Base-by-base conservation (phyloP, 169 alveolate genomes). In the Cryptosporidium meleagridis region DNA sequence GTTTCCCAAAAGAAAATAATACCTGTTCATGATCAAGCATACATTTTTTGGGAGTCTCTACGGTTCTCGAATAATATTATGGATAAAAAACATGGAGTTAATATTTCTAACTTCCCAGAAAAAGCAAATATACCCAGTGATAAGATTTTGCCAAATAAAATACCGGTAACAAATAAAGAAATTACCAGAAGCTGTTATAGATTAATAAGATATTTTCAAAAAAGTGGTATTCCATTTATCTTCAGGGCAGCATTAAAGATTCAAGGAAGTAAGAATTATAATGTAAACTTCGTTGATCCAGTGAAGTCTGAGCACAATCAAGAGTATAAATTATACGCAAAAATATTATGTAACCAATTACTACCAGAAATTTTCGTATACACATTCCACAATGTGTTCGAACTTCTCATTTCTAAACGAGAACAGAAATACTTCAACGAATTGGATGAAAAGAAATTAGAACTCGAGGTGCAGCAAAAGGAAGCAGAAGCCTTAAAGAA, bases 1-100 rank as follows among this genome's bases (percentile, higher is more conserved):
- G 35, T 80, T 14, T 80, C 89, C n/a, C 89, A 80, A 80, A 80
- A 69, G 62, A 80, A 80, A 80, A 80, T 80, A 12, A 41, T 80
- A 16, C 69, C 80, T 39, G 21, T 61, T 9, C 10, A 26, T 9
- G 35, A 61, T 62, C 89, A 80, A 59, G 73, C 75, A 62, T 80
- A 62, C 26, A 23, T 80, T 21, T 80, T 80, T 65, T 80, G 89
- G 89, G 75, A 80, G 31, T 62, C 89, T 9, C 7, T 80, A 14
- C 62, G 58, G 44, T 31, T 48, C 18, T 62, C 89, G 16, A 80
- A 62, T 80, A 58, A 29, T 16, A 6, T 80, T 16, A 61, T 80
- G 75, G 68, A 62, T 2, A 31, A 80, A 59, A 80, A 44, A 29
- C 52, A 80, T 33, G 62, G 53, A 7, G 35, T 51, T 23, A 45